phyloP scores from a whole-genome alignment of 805 yeast species.

The Ascoidea rubescens region DNA sequence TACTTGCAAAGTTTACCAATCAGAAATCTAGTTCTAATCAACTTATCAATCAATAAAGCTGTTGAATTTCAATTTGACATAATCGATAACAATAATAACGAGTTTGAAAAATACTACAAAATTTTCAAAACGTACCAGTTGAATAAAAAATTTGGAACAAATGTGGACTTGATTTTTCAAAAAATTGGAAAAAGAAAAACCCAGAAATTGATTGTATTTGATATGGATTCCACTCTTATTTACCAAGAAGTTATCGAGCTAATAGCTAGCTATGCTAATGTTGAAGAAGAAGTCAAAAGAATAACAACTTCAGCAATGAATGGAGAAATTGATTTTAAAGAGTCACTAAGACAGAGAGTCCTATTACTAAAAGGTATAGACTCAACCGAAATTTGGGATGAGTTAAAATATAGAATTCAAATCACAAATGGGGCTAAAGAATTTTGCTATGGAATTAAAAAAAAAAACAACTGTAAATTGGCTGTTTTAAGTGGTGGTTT shows the following conservation, averaged over 20 bases:
- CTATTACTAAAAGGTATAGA: conserved; percentile 71
- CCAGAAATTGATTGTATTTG: conserved; percentile 65
- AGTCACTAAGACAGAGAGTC: conserved; percentile 67
- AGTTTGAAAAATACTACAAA: not conserved
- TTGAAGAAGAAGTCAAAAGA: conserved; percentile 73
- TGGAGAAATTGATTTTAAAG: conserved; percentile 85
- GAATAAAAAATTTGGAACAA: conserved; percentile 9
- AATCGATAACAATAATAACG: not conserved
- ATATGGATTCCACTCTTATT: conserved; percentile 95
- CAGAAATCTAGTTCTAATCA: conserved; percentile 1
- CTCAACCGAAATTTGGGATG: conserved; percentile 60
- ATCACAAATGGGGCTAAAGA: conserved; percentile 83
- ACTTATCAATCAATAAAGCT: conserved; percentile 9
- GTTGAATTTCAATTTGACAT: conserved; percentile 8
- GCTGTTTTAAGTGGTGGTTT: conserved; percentile 96
- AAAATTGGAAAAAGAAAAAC: conserved; percentile 18
- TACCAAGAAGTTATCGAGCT: conserved; percentile 94
- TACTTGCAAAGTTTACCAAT: not conserved
- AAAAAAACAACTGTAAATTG: conserved; percentile 40
- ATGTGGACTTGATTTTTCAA: conserved; percentile 31
- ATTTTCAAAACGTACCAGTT: conserved; percentile 13
- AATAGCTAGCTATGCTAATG: conserved; percentile 88
- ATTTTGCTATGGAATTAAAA: conserved; percentile 47
- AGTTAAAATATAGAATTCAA: conserved; percentile 49
- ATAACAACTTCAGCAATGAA: conserved; percentile 95